Evolutionary conservation across 768 basidiomycete species (phyloP).

Genomic region (Pulveroboletus sp.): DNA sequence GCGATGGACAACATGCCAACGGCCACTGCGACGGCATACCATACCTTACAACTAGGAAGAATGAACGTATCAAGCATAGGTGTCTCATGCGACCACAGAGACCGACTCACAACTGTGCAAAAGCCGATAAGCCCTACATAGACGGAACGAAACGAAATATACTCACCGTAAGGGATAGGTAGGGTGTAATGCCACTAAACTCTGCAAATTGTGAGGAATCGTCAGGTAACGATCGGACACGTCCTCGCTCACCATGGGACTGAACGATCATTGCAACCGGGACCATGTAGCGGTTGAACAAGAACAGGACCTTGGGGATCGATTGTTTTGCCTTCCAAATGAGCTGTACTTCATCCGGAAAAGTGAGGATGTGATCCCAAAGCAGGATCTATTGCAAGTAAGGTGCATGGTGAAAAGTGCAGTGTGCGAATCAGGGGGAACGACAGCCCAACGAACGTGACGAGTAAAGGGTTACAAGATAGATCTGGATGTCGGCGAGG

Average conservation of each 20-base stretch:
- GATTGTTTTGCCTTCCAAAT: slow-evolving; percentile 30
- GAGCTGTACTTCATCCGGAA: slow-evolving; percentile 30
- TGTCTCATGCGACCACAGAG: not conserved
- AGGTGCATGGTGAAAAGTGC: not conserved
- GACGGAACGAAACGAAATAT: not conserved
- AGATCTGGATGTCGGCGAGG: not conserved
- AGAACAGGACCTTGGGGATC: slow-evolving; percentile 30
- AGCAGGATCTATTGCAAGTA: slow-evolving; percentile 23
- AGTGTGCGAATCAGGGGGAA: not conserved
- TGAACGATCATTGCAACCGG: slow-evolving; percentile 29
- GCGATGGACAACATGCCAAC: slow-evolving; percentile 35
- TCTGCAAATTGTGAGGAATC: slow-evolving; percentile 12
- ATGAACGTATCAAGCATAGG: not conserved
- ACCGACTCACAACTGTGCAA: slow-evolving; percentile 16
- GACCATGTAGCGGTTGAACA: slow-evolving; percentile 33
- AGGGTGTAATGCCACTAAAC: slow-evolving; percentile 14
- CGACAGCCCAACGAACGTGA: not conserved
- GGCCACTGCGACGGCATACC: slow-evolving; percentile 15
- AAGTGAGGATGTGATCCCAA: slow-evolving; percentile 33
- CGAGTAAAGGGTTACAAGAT: not conserved
- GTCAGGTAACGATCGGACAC: not conserved
- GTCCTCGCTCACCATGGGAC: slow-evolving; percentile 24
- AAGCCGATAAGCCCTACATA: not conserved
- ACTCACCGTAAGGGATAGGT: slow-evolving; percentile 17
- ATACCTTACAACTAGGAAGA: slow-evolving; percentile 23